phyloP scores from a whole-genome alignment of 2,329 filamentous ascomycete genomes.

The Cladosporium sp. region DNA sequence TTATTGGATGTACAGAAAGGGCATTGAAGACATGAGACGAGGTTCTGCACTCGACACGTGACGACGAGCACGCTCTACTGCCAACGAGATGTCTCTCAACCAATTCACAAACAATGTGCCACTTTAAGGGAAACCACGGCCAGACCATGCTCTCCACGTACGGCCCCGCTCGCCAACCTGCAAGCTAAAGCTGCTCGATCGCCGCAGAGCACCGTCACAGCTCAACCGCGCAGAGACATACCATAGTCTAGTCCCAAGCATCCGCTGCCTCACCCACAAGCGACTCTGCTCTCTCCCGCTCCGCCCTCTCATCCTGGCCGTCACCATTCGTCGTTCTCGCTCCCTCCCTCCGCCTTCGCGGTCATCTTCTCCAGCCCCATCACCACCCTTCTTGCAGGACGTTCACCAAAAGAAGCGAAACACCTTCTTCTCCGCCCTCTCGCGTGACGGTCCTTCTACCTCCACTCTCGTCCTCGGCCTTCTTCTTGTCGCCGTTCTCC shows the following conservation, averaged over 20 bases:
- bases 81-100: not conserved
- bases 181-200: not conserved
- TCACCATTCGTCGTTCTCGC: slow-evolving; percentile 16
- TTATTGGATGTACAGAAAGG: not conserved
- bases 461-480: slow-evolving; percentile 24
- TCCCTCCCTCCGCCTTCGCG: slow-evolving; percentile 19
- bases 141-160: not conserved
- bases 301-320: slow-evolving; percentile 14
- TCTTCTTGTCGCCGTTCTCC: slow-evolving; percentile 26
- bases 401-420: slow-evolving; percentile 5
- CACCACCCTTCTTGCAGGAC: slow-evolving; percentile 18
- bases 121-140: not conserved
- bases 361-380: slow-evolving; percentile 11
- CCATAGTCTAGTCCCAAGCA: not conserved
- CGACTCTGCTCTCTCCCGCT: slow-evolving; percentile 1
- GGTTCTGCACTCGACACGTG: not conserved
- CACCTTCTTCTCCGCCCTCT: slow-evolving; percentile 13
- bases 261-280: slow-evolving; percentile 2
- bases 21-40: not conserved
- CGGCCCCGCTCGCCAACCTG: not conserved
- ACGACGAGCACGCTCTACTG: not conserved
- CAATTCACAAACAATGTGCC: not conserved
- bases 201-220: not conserved
- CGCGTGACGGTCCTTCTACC: slow-evolving; percentile 19
- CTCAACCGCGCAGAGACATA: slow-evolving; percentile 4